Percentiles rank a stretch among this genome's conserved stretches.
Conservation (phyloP, 495 filamentous ascomycete genomes). For the Eremomyces bilateralis region DNA sequence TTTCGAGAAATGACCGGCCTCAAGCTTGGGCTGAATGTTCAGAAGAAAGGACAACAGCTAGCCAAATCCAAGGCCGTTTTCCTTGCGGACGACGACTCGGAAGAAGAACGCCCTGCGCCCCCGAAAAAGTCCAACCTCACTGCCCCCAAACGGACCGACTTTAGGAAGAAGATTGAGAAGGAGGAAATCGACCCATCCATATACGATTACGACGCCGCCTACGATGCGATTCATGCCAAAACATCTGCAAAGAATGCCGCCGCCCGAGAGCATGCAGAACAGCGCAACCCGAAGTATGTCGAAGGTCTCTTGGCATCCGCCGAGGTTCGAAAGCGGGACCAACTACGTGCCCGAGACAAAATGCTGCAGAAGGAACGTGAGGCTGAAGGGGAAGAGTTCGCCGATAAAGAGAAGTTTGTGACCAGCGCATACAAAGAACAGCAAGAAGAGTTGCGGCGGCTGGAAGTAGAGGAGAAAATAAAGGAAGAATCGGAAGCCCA, state of each 20-base stretch:
- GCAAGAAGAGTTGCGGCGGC: constrained; percentile 56
- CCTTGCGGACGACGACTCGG: too few species aligned
- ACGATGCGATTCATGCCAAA: constrained; percentile 30
- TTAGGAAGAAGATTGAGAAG: constrained; percentile 20
- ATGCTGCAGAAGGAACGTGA: constrained; percentile 71
- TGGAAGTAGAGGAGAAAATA: constrained; percentile 62
- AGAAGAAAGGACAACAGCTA: too few species aligned
- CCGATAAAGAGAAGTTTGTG: constrained; percentile 91
- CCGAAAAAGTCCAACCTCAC: too few species aligned
- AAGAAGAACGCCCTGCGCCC: too few species aligned
- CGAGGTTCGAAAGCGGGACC: constrained; percentile 71
- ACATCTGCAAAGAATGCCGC: constrained; percentile 15
- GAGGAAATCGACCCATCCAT: constrained; percentile 35
- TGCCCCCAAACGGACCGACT: too few species aligned
- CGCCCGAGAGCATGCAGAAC: constrained; percentile 19
- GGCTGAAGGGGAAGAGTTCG: constrained; percentile 82
- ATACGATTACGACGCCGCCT: constrained; percentile 57
- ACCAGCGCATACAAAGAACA: constrained; percentile 89
- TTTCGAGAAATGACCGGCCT: too few species aligned
- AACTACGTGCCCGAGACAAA: constrained; percentile 70
- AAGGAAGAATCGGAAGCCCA: constrained; percentile 52
- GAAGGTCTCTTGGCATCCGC: constrained; percentile 54
- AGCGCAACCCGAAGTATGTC: constrained; percentile 67
- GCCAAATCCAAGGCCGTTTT: too few species aligned
- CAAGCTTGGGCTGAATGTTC: too few species aligned